Evolutionary conservation across 208 protist species (phyloP).

Genomic region (Crithidia brevicula): DNA sequence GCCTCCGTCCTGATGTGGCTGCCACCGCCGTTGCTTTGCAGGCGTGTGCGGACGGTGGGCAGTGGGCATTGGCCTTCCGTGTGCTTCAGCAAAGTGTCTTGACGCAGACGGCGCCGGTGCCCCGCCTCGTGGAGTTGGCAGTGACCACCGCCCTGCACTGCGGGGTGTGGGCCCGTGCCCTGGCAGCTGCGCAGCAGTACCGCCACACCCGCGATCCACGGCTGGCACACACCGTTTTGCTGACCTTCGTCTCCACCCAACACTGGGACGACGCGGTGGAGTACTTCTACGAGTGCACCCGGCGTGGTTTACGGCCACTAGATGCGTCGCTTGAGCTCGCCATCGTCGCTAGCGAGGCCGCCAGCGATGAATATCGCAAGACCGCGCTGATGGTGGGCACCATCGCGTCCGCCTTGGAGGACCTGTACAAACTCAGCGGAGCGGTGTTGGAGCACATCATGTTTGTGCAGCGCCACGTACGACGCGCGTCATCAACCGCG

Average conservation of each 20-base stretch:
- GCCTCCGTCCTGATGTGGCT: conserved; percentile 59
- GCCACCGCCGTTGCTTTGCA: conserved; percentile 58
- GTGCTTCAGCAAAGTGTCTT: conserved; percentile 70
- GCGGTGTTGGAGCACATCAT: conserved; percentile 75
- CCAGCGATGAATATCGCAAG: conserved; percentile 64
- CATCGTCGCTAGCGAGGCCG: conserved; percentile 61
- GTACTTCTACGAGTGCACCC: conserved; percentile 72
- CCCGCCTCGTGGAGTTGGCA: conserved; percentile 53
- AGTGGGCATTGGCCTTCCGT: conserved; percentile 72
- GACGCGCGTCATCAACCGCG: conserved; percentile 2
- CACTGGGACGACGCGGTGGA: conserved; percentile 73
- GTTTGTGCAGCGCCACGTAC: conserved; percentile 56
- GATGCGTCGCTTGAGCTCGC: conserved; percentile 72
- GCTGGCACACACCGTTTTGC: conserved; percentile 63
- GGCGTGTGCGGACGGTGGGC: conserved; percentile 56
- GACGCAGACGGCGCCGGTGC: conserved; percentile 47
- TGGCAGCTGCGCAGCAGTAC: conserved; percentile 52
- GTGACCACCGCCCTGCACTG: conserved; percentile 50
- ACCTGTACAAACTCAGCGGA: conserved; percentile 71
- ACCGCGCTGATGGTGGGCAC: conserved; percentile 61
- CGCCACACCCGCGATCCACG: conserved; percentile 51
- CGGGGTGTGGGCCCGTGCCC: conserved; percentile 56
- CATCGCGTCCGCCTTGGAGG: conserved; percentile 79
- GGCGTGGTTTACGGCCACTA: conserved; percentile 56
- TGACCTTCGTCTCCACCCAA: conserved; percentile 48